A percentile compares a stretch with the other conserved stretches of the same genome.
phyloP scores from a whole-genome alignment of 2,329 filamentous ascomycete genomes.

The Alternaria triticimaculans region DNA sequence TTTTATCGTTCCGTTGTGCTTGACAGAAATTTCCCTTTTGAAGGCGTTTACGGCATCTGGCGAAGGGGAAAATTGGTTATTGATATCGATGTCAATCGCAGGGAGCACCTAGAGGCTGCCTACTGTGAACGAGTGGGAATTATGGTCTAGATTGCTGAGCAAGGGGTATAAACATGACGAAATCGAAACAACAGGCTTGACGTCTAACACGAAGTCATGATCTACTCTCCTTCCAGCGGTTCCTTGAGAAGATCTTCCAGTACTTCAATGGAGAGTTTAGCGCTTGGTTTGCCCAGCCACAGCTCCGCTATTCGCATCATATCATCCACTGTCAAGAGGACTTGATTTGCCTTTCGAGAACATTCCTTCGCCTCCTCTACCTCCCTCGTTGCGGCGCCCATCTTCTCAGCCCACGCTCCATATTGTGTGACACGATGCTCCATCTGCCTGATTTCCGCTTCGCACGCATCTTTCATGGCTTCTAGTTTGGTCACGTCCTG shows the following conservation, averaged over 20 bases:
- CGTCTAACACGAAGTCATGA: not conserved
- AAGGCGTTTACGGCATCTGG: too few species aligned
- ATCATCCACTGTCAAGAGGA: not conserved
- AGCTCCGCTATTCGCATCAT: not conserved
- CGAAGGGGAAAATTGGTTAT: too few species aligned
- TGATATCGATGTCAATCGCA: too few species aligned
- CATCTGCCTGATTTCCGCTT: not conserved
- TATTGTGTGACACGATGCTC: not conserved
- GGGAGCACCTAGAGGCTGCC: too few species aligned
- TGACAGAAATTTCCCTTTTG: too few species aligned
- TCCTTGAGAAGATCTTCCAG: not conserved
- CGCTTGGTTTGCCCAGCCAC: not conserved
- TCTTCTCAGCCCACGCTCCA: not conserved
- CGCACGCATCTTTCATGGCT: not conserved
- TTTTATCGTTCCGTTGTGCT: too few species aligned
- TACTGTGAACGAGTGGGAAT: too few species aligned
- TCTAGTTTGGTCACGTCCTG: not conserved
- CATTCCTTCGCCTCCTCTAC: not conserved
- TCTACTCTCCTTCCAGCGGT: not conserved
- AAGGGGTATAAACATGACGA: not conserved
- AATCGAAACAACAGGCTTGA: not conserved
- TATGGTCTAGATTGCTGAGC: rapidly evolving
- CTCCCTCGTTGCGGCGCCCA: not conserved
- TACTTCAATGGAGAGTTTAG: not conserved
- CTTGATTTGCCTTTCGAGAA: not conserved